Percentiles rank a stretch among this genome's conserved stretches.
These are phyloP conservation scores for Neopestalotiopsis sp. DNA, from an alignment of 2,329 filamentous ascomycete species.

Conservation along the genomic window DNA sequence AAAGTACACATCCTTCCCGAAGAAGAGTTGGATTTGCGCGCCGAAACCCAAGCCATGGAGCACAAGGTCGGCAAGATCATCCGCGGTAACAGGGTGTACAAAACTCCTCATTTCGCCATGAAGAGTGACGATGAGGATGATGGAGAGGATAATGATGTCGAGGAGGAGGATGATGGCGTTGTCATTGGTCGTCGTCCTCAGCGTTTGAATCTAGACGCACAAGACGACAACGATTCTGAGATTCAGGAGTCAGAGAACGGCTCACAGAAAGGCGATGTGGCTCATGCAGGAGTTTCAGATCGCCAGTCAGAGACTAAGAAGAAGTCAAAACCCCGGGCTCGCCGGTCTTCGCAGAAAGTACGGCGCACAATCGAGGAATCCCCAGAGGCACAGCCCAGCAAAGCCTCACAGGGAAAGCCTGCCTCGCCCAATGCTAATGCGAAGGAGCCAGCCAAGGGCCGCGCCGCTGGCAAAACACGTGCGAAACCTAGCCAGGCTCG, in stretches of 20 bases:
- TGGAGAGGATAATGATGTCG: constrained; percentile 25
- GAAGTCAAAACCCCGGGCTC: background rate
- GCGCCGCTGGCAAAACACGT: background rate
- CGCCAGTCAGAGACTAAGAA: background rate
- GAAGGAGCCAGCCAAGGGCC: background rate
- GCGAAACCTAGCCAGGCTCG: background rate
- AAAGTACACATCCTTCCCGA: constrained; percentile 29
- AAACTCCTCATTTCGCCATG: constrained; percentile 26
- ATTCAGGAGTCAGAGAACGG: constrained; percentile 30
- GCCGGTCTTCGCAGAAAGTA: background rate
- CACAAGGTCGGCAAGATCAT: constrained; percentile 31
- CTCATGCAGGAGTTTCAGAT: background rate
- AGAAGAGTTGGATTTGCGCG: constrained; percentile 28
- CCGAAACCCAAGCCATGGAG: constrained; percentile 32
- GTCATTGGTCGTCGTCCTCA: background rate
- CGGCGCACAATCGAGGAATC: constrained; percentile 1
- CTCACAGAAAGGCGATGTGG: background rate
- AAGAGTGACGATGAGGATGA: constrained; percentile 32
- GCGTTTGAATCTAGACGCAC: constrained; percentile 2
- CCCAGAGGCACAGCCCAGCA: background rate
- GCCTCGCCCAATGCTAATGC: background rate
- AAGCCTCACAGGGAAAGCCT: background rate
- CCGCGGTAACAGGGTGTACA: constrained; percentile 20
- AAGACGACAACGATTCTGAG: background rate
- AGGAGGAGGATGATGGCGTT: constrained; percentile 23